Conservation (phyloP, 768 basidiomycete genomes). For the Xerocomellus dryophilus region DNA sequence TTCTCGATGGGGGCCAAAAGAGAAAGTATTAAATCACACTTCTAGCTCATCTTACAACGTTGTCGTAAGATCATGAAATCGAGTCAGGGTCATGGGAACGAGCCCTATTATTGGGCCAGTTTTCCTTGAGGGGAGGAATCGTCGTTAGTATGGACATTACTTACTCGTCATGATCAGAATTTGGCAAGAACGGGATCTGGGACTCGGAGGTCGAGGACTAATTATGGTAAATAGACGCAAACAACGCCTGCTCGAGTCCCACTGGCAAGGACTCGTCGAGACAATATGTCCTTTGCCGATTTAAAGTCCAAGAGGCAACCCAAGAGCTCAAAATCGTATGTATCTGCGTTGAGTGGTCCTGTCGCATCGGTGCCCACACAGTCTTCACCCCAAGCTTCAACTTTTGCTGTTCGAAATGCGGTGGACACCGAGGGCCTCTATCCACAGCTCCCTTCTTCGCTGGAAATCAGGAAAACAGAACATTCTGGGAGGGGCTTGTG, state of each 20-base stretch:
- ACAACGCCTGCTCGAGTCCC: neutral
- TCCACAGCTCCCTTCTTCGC: slow-evolving; percentile 35
- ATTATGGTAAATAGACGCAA: slow-evolving; percentile 9
- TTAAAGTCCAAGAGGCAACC: slow-evolving; percentile 31
- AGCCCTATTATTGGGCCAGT: neutral
- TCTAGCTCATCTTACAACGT: neutral
- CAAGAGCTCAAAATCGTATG: slow-evolving; percentile 36
- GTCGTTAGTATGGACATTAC: neutral
- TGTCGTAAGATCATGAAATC: neutral
- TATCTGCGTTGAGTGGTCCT: slow-evolving; percentile 28
- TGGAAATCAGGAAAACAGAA: slow-evolving; percentile 39
- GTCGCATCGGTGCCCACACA: slow-evolving; percentile 22
- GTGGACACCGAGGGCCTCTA: slow-evolving; percentile 17
- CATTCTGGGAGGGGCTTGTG: slow-evolving; percentile 48
- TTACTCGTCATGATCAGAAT: no score
- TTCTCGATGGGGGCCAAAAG: neutral
- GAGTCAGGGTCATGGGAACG: neutral
- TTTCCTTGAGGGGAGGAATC: neutral
- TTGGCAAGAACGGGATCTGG: no score
- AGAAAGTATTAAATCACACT: neutral
- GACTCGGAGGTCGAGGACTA: no score
- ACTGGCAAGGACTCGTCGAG: neutral
- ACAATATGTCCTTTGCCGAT: slow-evolving; percentile 36
- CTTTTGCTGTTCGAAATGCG: neutral
- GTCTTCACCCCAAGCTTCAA: slow-evolving; percentile 24